These are phyloP conservation scores for Lophium mytilinum DNA, from an alignment of 495 filamentous ascomycete species.

Conservation along the genomic window DNA sequence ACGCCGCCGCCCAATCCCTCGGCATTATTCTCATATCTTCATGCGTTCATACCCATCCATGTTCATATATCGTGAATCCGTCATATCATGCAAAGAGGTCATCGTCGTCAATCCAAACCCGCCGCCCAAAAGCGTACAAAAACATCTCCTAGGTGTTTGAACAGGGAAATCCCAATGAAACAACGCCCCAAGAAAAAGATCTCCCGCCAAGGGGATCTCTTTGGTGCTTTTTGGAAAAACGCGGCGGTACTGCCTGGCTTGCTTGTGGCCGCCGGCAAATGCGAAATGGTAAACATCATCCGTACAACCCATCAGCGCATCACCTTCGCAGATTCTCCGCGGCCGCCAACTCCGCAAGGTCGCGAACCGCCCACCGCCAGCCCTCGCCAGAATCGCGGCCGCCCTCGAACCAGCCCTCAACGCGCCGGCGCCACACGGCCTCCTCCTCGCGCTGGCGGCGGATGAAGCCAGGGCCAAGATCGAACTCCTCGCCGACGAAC, in stretches of 20 bases:
- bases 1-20: background rate
- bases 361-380: slow-evolving; percentile 25
- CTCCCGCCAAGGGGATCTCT: background rate
- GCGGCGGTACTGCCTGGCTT: background rate
- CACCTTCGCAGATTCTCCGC: slow-evolving; percentile 1
- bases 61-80: slow-evolving; percentile 19
- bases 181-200: background rate
- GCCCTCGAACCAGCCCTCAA: slow-evolving; percentile 62
- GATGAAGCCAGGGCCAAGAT: slow-evolving; percentile 92
- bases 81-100: slow-evolving; percentile 14
- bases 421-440: slow-evolving; percentile 77
- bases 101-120: slow-evolving; percentile 1
- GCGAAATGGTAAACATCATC: slow-evolving; percentile 12
- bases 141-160: too few species aligned
- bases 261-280: too few species aligned
- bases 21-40: slow-evolving; percentile 6
- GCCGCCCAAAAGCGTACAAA: slow-evolving; percentile 12
- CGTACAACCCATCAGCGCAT: background rate
- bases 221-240: background rate
- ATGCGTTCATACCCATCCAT: slow-evolving; percentile 18
- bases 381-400: slow-evolving; percentile 47
- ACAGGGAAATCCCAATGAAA: slow-evolving; percentile 1
- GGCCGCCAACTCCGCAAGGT: slow-evolving; percentile 1
- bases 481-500: slow-evolving; percentile 77
- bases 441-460: slow-evolving; percentile 84